Conservation (phyloP, 176 grass and related monocot species). For the Chloris gayana region DNA sequence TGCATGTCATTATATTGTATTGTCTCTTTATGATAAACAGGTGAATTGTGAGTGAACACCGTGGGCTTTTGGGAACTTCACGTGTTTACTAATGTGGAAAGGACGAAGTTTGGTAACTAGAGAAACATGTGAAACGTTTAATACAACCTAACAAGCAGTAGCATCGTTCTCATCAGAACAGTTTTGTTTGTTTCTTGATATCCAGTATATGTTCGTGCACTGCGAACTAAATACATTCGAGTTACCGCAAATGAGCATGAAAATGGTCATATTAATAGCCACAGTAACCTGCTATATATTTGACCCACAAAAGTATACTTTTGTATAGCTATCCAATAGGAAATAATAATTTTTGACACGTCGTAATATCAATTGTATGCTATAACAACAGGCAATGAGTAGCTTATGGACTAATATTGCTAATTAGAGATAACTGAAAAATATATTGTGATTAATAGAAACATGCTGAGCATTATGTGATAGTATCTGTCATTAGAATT, state of each 20-base stretch:
- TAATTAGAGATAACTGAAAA: neutral
- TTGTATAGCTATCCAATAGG: neutral
- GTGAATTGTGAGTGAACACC: constrained; percentile 32
- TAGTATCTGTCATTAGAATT: neutral
- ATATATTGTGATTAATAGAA: neutral
- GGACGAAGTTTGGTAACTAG: constrained; percentile 7
- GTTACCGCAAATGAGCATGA: constrained; percentile 13
- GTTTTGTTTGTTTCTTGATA: constrained; percentile 39
- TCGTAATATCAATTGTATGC: constrained; percentile 7
- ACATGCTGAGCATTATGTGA: neutral
- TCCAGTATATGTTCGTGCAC: constrained; percentile 24
- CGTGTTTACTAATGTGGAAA: constrained; percentile 37
- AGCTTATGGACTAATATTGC: neutral
- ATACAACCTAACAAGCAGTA: constrained; percentile 41
- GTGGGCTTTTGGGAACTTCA: constrained; percentile 19
- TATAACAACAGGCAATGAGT: neutral
- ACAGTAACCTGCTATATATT: neutral
- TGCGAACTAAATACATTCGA: neutral
- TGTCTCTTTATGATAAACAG: constrained; percentile 1
- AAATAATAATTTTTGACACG: neutral
- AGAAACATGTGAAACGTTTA: constrained; percentile 25
- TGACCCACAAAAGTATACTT: neutral
- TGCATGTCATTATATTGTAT: constrained; percentile 3
- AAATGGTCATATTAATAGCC: neutral
- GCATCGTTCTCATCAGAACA: constrained; percentile 14